These are phyloP conservation scores for Scleroderma citrinum DNA, from an alignment of 768 basidiomycete species.

Conservation along the genomic window DNA sequence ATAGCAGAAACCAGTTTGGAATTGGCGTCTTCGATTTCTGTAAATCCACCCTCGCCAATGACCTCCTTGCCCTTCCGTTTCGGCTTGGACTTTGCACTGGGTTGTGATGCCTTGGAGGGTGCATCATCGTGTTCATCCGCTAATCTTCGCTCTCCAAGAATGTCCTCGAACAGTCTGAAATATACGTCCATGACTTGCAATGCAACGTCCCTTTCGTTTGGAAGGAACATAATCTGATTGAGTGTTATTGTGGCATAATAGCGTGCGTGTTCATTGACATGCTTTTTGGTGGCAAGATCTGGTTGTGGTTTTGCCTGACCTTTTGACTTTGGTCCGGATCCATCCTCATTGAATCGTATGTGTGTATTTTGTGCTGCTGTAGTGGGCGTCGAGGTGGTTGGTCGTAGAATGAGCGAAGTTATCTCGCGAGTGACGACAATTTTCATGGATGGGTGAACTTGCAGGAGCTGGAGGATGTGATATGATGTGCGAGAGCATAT, in stretches of 20 bases:
- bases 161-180: conserved; percentile 89
- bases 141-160: conserved; percentile 58
- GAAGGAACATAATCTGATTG: conserved; percentile 80
- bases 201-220: conserved; percentile 68
- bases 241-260: conserved; percentile 94
- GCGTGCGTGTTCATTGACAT: conserved; percentile 63
- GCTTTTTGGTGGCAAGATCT: conserved; percentile 33
- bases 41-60: conserved; percentile 59
- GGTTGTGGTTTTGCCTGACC: conserved; percentile 4
- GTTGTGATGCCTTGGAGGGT: conserved; percentile 28
- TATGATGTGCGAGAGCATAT: conserved; percentile 89
- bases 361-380: conserved; percentile 34
- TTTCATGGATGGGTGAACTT: conserved; percentile 93
- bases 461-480: conserved; percentile 82
- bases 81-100: conserved; percentile 10
- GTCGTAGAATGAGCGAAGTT: conserved; percentile 64
- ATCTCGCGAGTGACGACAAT: conserved; percentile 83
- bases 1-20: conserved; percentile 85
- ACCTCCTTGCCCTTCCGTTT: conserved; percentile 36
- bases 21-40: conserved; percentile 72
- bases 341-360: conserved; percentile 45
- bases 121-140: conserved; percentile 19
- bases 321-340: conserved; percentile 6
- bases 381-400: conserved; percentile 33
- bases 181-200: conserved; percentile 80